Evolutionary conservation across 805 yeast genomes (phyloP).

Genomic region (Sugiyamaella qingdaonensis): DNA sequence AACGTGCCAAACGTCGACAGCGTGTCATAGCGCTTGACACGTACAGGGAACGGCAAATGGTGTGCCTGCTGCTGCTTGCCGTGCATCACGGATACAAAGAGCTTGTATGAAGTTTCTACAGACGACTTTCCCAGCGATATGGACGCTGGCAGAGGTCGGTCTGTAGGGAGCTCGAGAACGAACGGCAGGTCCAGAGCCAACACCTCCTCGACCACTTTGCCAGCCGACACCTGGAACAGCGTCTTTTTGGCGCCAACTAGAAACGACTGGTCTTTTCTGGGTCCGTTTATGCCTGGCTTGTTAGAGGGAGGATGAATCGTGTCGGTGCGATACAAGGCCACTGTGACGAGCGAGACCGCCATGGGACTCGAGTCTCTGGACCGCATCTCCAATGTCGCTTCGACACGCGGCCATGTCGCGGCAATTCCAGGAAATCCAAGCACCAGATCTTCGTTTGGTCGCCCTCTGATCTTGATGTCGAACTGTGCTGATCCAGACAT

Average conservation of each 20-base stretch:
- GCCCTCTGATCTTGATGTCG: slow-evolving; percentile 32
- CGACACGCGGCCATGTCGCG: slow-evolving; percentile 40
- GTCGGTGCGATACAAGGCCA: slow-evolving; percentile 39
- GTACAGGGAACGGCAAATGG: slow-evolving; percentile 32
- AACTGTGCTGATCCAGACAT: slow-evolving; percentile 2
- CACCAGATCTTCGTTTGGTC: slow-evolving; percentile 39
- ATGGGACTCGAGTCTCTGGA: slow-evolving; percentile 26
- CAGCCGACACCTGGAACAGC: slow-evolving; percentile 26
- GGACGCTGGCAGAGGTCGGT: slow-evolving; percentile 33
- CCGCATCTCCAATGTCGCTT: slow-evolving; percentile 38
- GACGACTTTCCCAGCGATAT: slow-evolving; percentile 29
- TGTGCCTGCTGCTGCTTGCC: slow-evolving; percentile 19
- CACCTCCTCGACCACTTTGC: slow-evolving; percentile 20
- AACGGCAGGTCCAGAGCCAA: slow-evolving; percentile 38
- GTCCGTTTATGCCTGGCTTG: slow-evolving; percentile 30
- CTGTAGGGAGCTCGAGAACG: slow-evolving; percentile 32
- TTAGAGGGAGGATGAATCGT: slow-evolving; percentile 32
- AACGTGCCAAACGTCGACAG: slow-evolving; percentile 37
- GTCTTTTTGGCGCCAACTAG: slow-evolving; percentile 31
- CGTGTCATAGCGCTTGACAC: slow-evolving; percentile 36
- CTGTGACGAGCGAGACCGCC: slow-evolving; percentile 27
- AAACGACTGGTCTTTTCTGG: slow-evolving; percentile 34
- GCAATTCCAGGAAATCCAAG: slow-evolving; percentile 42
- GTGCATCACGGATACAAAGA: slow-evolving; percentile 31
- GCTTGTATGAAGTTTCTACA: slow-evolving; percentile 32